Evolutionary conservation across 2,329 filamentous ascomycete genomes (phyloP).

Genomic region (Ophiostoma ips): DNA sequence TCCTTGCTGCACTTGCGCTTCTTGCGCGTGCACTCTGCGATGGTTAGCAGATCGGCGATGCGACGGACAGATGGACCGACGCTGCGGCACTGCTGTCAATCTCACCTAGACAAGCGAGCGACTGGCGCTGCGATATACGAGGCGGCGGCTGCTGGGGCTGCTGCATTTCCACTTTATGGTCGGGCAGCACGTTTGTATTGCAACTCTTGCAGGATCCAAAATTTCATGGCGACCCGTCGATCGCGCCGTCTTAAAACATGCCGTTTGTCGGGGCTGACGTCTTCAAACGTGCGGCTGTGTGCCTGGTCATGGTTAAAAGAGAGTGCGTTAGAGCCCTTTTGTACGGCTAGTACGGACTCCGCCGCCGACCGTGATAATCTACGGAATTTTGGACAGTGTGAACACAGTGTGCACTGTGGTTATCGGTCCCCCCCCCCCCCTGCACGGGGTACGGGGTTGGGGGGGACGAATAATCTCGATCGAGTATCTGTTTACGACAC

Average conservation of each 20-base stretch:
- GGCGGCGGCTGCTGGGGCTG: neutral
- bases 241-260: neutral
- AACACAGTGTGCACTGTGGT: neutral
- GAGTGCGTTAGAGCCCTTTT: neutral
- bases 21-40: constrained; percentile 13
- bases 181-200: neutral
- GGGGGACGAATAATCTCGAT: neutral
- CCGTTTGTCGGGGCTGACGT: too few relatives aligned
- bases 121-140: constrained; percentile 4
- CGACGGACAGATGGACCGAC: too few relatives aligned
- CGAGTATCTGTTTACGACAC: neutral
- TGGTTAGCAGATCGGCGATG: neutral
- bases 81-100: neutral
- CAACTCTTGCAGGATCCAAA: neutral
- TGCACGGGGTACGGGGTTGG: too few relatives aligned
- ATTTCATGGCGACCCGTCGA: neutral
- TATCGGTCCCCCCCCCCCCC: neutral
- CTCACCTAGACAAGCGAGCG: constrained; percentile 2
- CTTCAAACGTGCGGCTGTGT: neutral
- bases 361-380: neutral
- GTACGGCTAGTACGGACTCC: constrained; percentile 1
- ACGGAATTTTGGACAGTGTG: neutral
- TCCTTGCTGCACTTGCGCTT: constrained; percentile 16
- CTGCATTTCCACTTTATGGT: neutral
- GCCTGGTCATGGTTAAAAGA: neutral